Conservation (phyloP, 208 protist genomes). For the Wallacemonas sp. region DNA sequence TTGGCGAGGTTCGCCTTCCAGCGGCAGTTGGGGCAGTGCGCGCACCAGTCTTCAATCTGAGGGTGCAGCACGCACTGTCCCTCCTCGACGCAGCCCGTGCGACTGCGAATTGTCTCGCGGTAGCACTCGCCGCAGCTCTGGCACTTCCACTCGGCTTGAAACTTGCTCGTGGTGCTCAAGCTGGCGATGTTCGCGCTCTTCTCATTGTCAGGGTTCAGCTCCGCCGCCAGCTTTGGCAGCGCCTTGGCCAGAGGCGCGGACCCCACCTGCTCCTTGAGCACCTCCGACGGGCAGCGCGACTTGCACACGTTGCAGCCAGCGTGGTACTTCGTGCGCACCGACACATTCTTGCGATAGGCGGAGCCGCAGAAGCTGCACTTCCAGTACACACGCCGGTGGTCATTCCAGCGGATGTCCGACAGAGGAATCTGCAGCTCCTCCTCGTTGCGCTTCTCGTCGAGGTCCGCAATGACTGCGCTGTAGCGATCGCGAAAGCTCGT, state of each 20-base stretch:
- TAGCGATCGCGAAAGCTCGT: conserved; percentile 79
- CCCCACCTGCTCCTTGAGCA: conserved; percentile 56
- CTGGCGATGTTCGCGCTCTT: conserved; percentile 59
- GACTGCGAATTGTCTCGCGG: conserved; percentile 69
- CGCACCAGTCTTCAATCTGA: conserved; percentile 44
- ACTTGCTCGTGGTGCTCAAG: conserved; percentile 69
- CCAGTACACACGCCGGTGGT: conserved; percentile 87
- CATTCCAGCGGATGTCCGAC: conserved; percentile 81
- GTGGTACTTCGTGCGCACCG: conserved; percentile 81
- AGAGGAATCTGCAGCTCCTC: conserved; percentile 79
- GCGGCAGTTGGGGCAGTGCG: conserved; percentile 62
- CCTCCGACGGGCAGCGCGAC: conserved; percentile 65
- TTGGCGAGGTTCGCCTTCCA: conserved; percentile 64
- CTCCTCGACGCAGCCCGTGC: conserved; percentile 64
- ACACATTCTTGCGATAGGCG: conserved; percentile 78
- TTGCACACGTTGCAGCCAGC: conserved; percentile 82
- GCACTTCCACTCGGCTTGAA: conserved; percentile 78
- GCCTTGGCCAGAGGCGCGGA: conserved; percentile 29
- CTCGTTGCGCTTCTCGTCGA: conserved; percentile 79
- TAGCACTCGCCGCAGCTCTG: conserved; percentile 54
- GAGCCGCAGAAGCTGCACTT: conserved; percentile 79
- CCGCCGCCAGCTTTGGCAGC: conserved; percentile 44
- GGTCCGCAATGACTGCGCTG: conserved; percentile 63
- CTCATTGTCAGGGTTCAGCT: conserved; percentile 41
- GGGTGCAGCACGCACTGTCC: conserved; percentile 72